These are phyloP conservation scores for Eimeria acervulina DNA, from an alignment of 169 alveolate genomes.

Conservation along the genomic window DNA sequence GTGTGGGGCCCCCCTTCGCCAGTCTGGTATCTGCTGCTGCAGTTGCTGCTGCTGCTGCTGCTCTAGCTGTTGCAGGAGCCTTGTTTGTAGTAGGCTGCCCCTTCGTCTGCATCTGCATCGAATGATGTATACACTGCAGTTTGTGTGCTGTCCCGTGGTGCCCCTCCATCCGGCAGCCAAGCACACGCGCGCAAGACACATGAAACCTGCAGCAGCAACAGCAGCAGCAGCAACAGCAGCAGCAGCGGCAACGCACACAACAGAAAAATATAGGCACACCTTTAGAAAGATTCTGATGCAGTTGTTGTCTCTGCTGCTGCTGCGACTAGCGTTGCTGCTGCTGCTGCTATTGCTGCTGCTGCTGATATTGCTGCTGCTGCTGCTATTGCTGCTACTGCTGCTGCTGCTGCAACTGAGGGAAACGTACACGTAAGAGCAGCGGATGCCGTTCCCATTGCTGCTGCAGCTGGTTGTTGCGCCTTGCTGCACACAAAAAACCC, in stretches of 20 bases:
- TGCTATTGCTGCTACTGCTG: slow-evolving; percentile 63
- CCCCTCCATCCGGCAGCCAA: slow-evolving; percentile 79
- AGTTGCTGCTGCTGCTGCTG: background rate
- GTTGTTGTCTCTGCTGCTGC: background rate
- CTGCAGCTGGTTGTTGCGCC: slow-evolving; percentile 77
- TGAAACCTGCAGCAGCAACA: slow-evolving; percentile 78
- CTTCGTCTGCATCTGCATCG: background rate
- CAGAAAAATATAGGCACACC: background rate
- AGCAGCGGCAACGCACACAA: background rate
- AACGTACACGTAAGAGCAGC: slow-evolving; percentile 76
- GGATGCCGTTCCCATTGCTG: slow-evolving; percentile 63
- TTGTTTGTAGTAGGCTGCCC: background rate
- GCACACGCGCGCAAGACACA: slow-evolving; percentile 72
- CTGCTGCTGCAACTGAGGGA: background rate
- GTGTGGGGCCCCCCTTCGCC: background rate
- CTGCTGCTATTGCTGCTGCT: slow-evolving; percentile 10
- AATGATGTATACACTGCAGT: slow-evolving; percentile 16
- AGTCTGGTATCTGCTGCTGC: no score
- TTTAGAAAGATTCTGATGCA: background rate
- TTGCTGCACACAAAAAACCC: slow-evolving; percentile 61
- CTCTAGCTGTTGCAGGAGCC: slow-evolving; percentile 21
- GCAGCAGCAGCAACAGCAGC: slow-evolving; percentile 7
- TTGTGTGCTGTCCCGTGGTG: slow-evolving; percentile 64
- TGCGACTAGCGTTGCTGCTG: background rate
- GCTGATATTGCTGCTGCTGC: slow-evolving; percentile 49